Conservation (phyloP, 805 yeast species). For the Candida dendrica region DNA sequence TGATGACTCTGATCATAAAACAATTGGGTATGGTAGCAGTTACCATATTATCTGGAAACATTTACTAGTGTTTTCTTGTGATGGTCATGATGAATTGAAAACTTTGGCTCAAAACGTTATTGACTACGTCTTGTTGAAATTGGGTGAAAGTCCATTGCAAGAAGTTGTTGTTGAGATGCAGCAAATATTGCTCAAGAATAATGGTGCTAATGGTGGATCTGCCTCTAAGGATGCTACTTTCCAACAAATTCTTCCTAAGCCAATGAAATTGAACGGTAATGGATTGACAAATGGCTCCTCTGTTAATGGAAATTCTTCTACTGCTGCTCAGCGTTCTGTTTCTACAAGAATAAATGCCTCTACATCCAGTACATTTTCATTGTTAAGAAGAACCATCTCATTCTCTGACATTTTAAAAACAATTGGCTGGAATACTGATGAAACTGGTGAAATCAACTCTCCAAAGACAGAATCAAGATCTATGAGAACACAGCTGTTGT, state of each 20-base stretch:
- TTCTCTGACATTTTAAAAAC: constrained; percentile 22
- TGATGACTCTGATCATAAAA: constrained; percentile 55
- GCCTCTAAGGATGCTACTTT: constrained; percentile 3
- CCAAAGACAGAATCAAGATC: constrained; percentile 3
- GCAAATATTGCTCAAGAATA: constrained; percentile 48
- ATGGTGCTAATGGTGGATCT: constrained; percentile 12
- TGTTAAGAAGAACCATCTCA: constrained; percentile 20
- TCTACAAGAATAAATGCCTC: constrained; percentile 5
- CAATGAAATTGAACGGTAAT: constrained; percentile 25
- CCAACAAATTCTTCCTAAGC: constrained; percentile 31
- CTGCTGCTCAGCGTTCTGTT: constrained; percentile 11
- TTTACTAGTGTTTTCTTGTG: constrained; percentile 70
- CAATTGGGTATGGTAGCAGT: constrained; percentile 83
- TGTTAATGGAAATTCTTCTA: too few relatives aligned
- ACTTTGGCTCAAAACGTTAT: constrained; percentile 66
- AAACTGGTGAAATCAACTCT: constrained; percentile 12
- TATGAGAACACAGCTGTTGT: constrained; percentile 2
- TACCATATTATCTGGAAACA: constrained; percentile 87
- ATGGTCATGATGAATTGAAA: constrained; percentile 79
- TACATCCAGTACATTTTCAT: constrained; percentile 7
- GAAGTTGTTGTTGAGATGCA: constrained; percentile 63
- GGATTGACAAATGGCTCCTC: constrained; percentile 3
- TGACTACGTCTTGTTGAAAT: constrained; percentile 59
- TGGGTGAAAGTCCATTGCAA: constrained; percentile 51
- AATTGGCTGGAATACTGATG: constrained; percentile 18